Evolutionary conservation across 1,284 basidiomycete species (phyloP).

Genomic region (Pisolithus thermaeus): DNA sequence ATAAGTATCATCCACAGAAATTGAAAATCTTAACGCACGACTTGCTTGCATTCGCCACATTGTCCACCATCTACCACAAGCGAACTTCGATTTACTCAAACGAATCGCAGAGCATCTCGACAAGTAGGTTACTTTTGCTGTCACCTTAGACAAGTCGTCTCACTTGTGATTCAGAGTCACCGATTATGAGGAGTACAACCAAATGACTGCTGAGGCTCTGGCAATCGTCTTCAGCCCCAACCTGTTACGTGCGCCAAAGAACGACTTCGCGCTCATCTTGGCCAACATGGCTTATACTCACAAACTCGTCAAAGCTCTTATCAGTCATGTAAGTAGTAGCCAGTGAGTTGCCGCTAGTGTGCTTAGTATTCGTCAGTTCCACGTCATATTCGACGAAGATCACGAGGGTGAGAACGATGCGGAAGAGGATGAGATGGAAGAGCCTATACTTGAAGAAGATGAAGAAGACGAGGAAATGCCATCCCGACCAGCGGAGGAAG

Average conservation of each 20-base stretch:
- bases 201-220: conserved; percentile 79
- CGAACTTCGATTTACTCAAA: conserved; percentile 69
- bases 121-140: conserved; percentile 39
- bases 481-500: conserved; percentile 17
- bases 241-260: conserved; percentile 61
- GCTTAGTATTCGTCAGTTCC: conserved; percentile 31
- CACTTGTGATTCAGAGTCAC: conserved; percentile 51
- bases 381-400: conserved; percentile 47
- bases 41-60: conserved; percentile 58
- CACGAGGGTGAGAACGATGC: conserved; percentile 37
- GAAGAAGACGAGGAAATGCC: conserved; percentile 35
- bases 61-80: conserved; percentile 60
- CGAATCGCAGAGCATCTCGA: conserved; percentile 80
- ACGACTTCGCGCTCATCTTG: conserved; percentile 68
- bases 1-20: conserved; percentile 36
- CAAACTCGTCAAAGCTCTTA: conserved; percentile 70
- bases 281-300: conserved; percentile 74
- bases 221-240: conserved; percentile 83
- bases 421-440: conserved; percentile 43
- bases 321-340: conserved; percentile 58
- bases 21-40: conserved; percentile 62
- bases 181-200: conserved; percentile 79
- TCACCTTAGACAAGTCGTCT: not conserved
- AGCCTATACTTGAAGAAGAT: conserved; percentile 44
- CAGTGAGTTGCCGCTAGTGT: not conserved